Evolutionary conservation across 2,329 filamentous ascomycete species (phyloP), one percentile per base, ranked within the genome.

Genomic region (Aureobasidium mangrovei): DNA sequence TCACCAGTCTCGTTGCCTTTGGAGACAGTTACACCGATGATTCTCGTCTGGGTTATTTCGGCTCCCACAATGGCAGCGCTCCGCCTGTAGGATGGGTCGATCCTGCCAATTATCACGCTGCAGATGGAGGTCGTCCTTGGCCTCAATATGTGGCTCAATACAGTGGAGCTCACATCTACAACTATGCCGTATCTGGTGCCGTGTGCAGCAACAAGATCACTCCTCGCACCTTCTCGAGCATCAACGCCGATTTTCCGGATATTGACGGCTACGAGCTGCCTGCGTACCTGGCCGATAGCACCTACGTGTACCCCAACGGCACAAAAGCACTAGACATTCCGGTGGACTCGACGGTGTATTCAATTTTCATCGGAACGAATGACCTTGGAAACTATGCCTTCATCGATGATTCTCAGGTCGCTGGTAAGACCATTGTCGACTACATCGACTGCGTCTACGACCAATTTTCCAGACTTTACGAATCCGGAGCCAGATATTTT

Each of bases 301-400:
- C 69, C 60, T 59, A 66, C 33, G 46, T 65, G 39, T 55, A 59
- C 10, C 57, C 65, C 1, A 69, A 71, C 53, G 71, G 70, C 52
- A 70, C 64, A 1, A 67, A 68, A 4, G 69, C 71, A 62, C 67
- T 78, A 55, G 63, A 67, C 33, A 70, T 72, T 43, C 74, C 72
- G 2, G 61, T 76, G 1, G 69, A 78, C 31, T 81, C 83, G 58
- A 88, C 85, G 0, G 81, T 88, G 2, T 91, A 89, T 63, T 77
- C 81, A 1, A 77, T 91, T 48, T 91, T 85, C 85, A 89, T 91
- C 61, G 87, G 87, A 3, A 90, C 86, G 27, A 91, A 91, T 64
- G 87, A 93, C 63, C 72, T 91, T 7, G 86, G 86, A 26, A 75
- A 73, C 55, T 69, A 75, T 49, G 84, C 78, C 7, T 85, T 90